Conservation (phyloP, 345 rosid species). For the Linum lewisii region DNA sequence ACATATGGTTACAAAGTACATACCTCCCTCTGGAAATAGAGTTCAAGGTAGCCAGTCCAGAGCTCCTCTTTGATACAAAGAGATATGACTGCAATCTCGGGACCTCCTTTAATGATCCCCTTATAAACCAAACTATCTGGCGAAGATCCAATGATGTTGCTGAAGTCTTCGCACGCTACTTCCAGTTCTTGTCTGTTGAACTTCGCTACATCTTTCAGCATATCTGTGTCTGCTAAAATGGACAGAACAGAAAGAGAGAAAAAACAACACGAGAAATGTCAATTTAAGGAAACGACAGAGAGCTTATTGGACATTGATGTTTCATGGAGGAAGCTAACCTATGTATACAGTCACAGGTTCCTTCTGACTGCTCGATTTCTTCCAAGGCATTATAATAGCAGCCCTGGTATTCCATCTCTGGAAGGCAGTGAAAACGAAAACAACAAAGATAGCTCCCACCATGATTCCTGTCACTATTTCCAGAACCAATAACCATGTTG, state of each 20-base stretch:
- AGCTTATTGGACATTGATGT: not conserved
- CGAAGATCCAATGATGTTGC: conserved; percentile 96
- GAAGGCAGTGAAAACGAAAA: conserved; percentile 53
- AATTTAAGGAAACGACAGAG: not conserved
- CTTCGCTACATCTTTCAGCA: conserved; percentile 67
- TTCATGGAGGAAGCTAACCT: conserved; percentile 40
- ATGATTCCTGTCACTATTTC: conserved; percentile 78
- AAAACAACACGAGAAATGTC: not conserved
- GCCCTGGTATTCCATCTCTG: conserved; percentile 70
- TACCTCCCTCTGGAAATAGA: conserved; percentile 93
- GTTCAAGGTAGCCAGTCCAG: conserved; percentile 93
- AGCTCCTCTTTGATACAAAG: conserved; percentile 76
- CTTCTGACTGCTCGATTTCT: conserved; percentile 78
- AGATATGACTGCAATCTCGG: conserved; percentile 94
- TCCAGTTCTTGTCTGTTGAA: conserved; percentile 91
- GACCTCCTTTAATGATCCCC: conserved; percentile 81
- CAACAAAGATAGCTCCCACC: conserved; percentile 56
- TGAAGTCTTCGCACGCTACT: conserved; percentile 98
- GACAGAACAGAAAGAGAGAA: not conserved
- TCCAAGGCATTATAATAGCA: conserved; percentile 89
- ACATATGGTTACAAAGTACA: not conserved
- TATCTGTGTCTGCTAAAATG: conserved; percentile 54
- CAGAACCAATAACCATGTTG: conserved; percentile 71
- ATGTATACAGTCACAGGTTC: conserved; percentile 52
- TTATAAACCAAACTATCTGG: conserved; percentile 89